Percentiles rank a stretch among this genome's conserved stretches.
These are phyloP conservation scores for Trametes sanguinea DNA, from an alignment of 768 basidiomycete species.

Conservation along the genomic window DNA sequence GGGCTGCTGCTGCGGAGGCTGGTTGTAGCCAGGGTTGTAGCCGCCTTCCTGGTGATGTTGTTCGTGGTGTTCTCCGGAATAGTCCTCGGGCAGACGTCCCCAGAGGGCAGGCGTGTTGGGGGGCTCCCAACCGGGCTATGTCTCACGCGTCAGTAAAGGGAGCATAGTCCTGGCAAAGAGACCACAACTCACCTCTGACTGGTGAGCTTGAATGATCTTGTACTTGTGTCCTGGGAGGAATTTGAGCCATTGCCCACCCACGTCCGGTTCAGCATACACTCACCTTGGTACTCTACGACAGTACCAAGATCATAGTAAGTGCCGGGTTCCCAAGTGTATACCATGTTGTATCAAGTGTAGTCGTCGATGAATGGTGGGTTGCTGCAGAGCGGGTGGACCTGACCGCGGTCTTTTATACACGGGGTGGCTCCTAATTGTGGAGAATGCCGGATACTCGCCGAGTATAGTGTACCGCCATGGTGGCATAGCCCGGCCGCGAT, in stretches of 20 bases:
- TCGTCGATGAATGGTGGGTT: not conserved
- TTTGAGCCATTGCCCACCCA: not conserved
- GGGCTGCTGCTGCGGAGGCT: slow-evolving; percentile 13
- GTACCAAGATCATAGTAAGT: slow-evolving; percentile 56
- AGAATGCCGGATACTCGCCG: slow-evolving; percentile 9
- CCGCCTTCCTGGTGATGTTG: slow-evolving; percentile 24
- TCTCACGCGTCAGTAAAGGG: not conserved
- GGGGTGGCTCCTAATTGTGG: slow-evolving; percentile 1
- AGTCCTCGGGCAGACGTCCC: slow-evolving; percentile 49
- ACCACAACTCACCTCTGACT: slow-evolving; percentile 52
- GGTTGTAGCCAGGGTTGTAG: slow-evolving; percentile 18
- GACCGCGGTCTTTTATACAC: slow-evolving; percentile 13
- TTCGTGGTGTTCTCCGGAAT: slow-evolving; percentile 12
- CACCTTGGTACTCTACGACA: slow-evolving; percentile 60
- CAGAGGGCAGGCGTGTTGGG: slow-evolving; percentile 63
- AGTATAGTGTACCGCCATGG: slow-evolving; percentile 5
- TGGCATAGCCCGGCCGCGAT: slow-evolving; percentile 8
- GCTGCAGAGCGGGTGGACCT: not conserved
- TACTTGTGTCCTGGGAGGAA: slow-evolving; percentile 50
- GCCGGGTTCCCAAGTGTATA: slow-evolving; percentile 60
- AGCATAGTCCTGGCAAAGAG: not conserved
- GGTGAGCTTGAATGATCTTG: slow-evolving; percentile 73
- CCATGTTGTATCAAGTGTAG: slow-evolving; percentile 7
- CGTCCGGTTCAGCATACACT: not conserved
- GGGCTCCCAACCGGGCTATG: slow-evolving; percentile 70